These are phyloP conservation scores for Eudorina sp. DNA, from an alignment of 139 green algal species.

Conservation along the genomic window DNA sequence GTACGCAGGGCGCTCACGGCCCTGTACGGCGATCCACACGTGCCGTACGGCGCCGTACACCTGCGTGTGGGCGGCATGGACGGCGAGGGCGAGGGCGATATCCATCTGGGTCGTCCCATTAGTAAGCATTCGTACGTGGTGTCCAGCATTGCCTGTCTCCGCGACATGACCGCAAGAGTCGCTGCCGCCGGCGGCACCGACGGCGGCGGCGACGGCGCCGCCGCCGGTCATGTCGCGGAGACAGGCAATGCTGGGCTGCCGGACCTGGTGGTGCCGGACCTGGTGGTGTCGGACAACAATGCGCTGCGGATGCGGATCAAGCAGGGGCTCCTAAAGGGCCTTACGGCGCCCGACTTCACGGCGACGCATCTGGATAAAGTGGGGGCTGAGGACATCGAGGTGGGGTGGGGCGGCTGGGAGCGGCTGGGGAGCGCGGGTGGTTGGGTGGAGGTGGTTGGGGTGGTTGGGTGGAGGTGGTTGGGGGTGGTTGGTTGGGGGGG, in stretches of 20 bases:
- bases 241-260: too few species aligned
- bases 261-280: background rate
- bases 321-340: background rate
- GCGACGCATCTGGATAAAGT: background rate
- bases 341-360: background rate
- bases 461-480: too few species aligned
- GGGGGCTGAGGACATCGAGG: background rate
- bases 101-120: background rate
- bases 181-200: too few species aligned
- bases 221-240: background rate
- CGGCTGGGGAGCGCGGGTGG: too few species aligned
- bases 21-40: background rate
- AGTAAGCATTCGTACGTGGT: background rate
- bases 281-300: background rate
- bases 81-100: background rate
- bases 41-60: background rate
- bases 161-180: too few species aligned
- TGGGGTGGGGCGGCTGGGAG: background rate
- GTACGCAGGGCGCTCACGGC: background rate
- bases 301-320: background rate
- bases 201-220: too few species aligned
- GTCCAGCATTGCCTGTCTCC: background rate
- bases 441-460: too few species aligned
- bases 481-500: too few species aligned
- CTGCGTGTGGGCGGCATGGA: background rate